Evolutionary conservation across 2,329 filamentous ascomycete species (phyloP).

Genomic region (Colletotrichum limetticola): DNA sequence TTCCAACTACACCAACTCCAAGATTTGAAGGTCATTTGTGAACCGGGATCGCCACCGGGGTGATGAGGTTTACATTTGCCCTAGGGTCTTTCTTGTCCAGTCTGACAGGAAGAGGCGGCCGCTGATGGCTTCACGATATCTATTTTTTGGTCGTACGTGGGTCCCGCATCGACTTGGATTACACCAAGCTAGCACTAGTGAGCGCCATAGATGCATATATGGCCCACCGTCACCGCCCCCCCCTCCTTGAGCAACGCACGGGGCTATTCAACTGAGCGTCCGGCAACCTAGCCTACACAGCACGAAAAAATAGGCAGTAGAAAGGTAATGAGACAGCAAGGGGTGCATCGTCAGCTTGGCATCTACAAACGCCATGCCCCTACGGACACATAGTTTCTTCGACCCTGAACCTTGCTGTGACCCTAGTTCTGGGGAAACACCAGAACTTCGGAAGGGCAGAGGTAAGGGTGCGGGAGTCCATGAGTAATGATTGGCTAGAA

Average conservation of each 20-base stretch:
- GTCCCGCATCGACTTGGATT: background rate
- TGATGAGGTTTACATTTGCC: background rate
- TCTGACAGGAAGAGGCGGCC: background rate
- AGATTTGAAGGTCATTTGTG: background rate
- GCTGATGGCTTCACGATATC: background rate
- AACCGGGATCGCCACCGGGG: background rate
- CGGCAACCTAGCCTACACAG: background rate
- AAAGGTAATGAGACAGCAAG: background rate
- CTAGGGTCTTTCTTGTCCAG: background rate
- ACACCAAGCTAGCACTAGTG: conserved; percentile 1
- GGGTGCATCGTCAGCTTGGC: conserved; percentile 10
- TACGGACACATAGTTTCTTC: background rate
- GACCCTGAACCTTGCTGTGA: background rate
- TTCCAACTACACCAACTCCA: background rate
- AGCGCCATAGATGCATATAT: conserved; percentile 21
- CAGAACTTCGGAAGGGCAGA: background rate
- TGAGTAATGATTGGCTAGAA: background rate
- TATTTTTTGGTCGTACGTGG: conserved; percentile 15
- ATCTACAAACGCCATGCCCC: background rate
- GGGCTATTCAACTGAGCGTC: background rate
- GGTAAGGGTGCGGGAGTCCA: background rate
- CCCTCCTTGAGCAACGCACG: conserved; percentile 2
- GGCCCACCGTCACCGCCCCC: background rate
- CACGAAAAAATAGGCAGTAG: background rate
- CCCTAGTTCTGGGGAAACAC: background rate